A percentile compares a stretch with the other conserved stretches of the same genome.
Conservation (phyloP, 306 rosid genomes). For the Vicia villosa region DNA sequence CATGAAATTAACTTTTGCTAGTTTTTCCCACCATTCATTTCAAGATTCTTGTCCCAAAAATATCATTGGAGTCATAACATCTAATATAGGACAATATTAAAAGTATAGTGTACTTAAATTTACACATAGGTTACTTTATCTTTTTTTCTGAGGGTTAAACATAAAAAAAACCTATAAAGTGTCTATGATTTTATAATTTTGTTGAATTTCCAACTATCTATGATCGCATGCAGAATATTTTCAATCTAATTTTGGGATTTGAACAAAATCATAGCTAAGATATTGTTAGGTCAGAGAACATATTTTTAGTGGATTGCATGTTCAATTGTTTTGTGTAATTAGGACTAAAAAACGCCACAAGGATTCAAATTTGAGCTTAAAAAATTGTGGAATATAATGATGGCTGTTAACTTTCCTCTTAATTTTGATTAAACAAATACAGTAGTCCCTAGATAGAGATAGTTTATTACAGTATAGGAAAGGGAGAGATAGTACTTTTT, state of each 20-base stretch:
- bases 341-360: conserved; percentile 13
- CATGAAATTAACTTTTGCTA: conserved; percentile 35
- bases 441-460: conserved; percentile 33
- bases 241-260: conserved; percentile 28
- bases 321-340: conserved; percentile 12
- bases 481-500: conserved; percentile 30
- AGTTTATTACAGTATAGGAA: conserved; percentile 40
- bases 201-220: conserved; percentile 34
- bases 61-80: conserved; percentile 29
- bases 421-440: conserved; percentile 37
- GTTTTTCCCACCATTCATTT: conserved; percentile 56
- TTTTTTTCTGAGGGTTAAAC: conserved; percentile 24
- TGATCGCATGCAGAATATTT: conserved; percentile 40
- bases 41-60: conserved; percentile 45
- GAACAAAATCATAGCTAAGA: conserved; percentile 27
- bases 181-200: conserved; percentile 29
- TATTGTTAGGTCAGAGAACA: conserved; percentile 36
- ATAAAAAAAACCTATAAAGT: conserved; percentile 1
- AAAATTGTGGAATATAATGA: background rate
- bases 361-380: conserved; percentile 10
- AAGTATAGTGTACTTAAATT: background rate
- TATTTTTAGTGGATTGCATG: conserved; percentile 44
- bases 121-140: conserved; percentile 1
- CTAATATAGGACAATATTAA: conserved; percentile 28
- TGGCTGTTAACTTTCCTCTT: conserved; percentile 16